phyloP scores from a whole-genome alignment of 495 filamentous ascomycete genomes.

The Cercophora newfieldiana region DNA sequence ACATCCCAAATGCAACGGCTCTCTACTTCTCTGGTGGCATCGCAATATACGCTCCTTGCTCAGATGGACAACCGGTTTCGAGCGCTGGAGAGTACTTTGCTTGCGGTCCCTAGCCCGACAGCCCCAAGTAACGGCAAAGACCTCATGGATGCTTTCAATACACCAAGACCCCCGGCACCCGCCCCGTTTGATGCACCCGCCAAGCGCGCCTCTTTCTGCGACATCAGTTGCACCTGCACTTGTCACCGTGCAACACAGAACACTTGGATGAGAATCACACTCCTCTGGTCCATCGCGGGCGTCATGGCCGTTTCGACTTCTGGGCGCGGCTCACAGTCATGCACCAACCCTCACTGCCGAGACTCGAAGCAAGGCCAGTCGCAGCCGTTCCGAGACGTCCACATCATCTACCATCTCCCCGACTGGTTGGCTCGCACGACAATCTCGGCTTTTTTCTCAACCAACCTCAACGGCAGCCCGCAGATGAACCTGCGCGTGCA shows the following conservation, averaged over 20 bases:
- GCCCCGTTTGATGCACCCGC: background rate
- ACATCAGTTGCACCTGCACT: background rate
- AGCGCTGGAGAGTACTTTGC: too few relatives aligned
- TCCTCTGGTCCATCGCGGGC: background rate
- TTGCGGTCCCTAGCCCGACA: too few relatives aligned
- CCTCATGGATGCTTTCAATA: background rate
- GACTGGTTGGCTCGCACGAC: background rate
- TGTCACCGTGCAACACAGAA: background rate
- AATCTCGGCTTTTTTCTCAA: background rate
- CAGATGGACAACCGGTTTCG: background rate
- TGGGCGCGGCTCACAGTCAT: background rate
- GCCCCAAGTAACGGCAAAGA: too few relatives aligned
- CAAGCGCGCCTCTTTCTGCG: background rate
- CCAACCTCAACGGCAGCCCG: background rate
- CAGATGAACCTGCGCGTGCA: background rate
- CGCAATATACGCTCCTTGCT: background rate
- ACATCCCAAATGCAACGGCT: background rate
- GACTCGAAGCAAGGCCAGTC: background rate
- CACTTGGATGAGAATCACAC: background rate
- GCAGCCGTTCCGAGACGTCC: background rate
- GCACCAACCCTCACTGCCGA: background rate
- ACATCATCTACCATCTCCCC: background rate
- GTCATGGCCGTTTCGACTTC: background rate
- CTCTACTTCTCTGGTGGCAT: background rate
- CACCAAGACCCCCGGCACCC: background rate